Evolutionary conservation across 176 grass and related monocot species (phyloP).

Genomic region (Tillandsia leiboldiana): DNA sequence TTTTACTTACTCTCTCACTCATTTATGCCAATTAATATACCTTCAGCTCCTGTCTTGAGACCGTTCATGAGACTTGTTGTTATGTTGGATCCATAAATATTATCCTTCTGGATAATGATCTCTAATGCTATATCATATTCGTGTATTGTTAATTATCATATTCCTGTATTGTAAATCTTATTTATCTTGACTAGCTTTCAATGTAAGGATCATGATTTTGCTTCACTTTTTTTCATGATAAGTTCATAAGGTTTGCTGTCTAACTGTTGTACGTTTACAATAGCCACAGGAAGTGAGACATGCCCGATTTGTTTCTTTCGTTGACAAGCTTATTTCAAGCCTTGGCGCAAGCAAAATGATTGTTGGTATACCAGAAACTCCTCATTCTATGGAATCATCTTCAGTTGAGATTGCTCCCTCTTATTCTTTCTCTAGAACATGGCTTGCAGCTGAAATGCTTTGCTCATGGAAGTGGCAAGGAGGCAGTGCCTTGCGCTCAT

Average conservation of each 20-base stretch:
- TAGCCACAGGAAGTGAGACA: slow-evolving; percentile 51
- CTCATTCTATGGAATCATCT: slow-evolving; percentile 16
- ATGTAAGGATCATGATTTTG: not conserved
- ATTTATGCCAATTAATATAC: not conserved
- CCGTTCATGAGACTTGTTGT: not conserved
- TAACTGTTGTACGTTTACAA: not conserved
- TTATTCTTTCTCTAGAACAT: slow-evolving; percentile 39
- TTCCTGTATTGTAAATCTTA: no score
- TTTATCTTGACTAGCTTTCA: not conserved
- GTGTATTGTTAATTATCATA: not conserved
- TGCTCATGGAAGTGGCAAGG: slow-evolving; percentile 77
- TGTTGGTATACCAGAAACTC: slow-evolving; percentile 46
- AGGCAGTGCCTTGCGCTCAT: slow-evolving; percentile 38
- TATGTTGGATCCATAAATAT: not conserved
- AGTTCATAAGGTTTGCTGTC: not conserved
- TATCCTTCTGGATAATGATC: not conserved
- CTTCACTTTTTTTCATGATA: not conserved
- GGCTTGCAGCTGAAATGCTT: slow-evolving; percentile 83
- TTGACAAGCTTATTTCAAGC: slow-evolving; percentile 59
- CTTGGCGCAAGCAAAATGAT: slow-evolving; percentile 71
- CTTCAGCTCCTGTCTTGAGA: not conserved
- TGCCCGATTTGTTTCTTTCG: slow-evolving; percentile 55
- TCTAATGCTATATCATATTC: not conserved
- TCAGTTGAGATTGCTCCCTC: slow-evolving; percentile 19
- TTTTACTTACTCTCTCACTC: not conserved